phyloP scores from a whole-genome alignment of 805 yeast species.

The Candida coquimbonensis region DNA sequence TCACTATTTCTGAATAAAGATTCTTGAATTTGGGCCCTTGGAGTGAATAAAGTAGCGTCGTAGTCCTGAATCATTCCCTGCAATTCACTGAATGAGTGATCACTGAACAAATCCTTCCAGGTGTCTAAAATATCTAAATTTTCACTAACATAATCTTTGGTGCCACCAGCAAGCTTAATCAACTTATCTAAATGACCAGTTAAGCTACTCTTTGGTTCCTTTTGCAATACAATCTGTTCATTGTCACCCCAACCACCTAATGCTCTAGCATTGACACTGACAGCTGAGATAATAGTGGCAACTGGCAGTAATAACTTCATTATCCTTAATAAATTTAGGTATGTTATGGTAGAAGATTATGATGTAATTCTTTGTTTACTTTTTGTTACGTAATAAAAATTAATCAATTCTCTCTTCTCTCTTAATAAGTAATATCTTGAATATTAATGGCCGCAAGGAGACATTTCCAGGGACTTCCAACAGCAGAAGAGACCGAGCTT shows the following conservation, averaged over 20 bases:
- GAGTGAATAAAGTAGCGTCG: conserved; percentile 8
- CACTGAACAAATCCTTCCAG: conserved; percentile 28
- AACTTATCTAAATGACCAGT: background rate
- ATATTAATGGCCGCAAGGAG: conserved; percentile 8
- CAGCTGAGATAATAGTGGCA: background rate
- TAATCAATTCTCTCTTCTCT: too few species aligned
- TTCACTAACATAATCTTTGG: conserved; percentile 1
- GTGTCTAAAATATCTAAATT: conserved; percentile 11
- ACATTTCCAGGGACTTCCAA: conserved; percentile 8
- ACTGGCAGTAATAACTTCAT: background rate
- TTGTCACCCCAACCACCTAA: background rate
- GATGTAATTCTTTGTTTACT: background rate
- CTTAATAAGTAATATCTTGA: background rate
- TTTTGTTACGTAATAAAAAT: background rate
- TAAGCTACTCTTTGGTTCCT: background rate
- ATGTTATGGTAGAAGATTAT: background rate
- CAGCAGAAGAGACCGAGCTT: background rate
- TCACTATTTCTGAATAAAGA: background rate
- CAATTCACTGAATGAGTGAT: conserved; percentile 20
- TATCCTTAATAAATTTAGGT: background rate
- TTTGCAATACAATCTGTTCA: background rate
- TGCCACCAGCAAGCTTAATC: conserved; percentile 1
- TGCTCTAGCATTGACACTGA: background rate
- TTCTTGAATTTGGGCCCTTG: conserved; percentile 12
- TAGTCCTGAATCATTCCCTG: conserved; percentile 8